Base-by-base conservation (phyloP, 345 rosid species). In the Erucastrum elatum region DNA sequence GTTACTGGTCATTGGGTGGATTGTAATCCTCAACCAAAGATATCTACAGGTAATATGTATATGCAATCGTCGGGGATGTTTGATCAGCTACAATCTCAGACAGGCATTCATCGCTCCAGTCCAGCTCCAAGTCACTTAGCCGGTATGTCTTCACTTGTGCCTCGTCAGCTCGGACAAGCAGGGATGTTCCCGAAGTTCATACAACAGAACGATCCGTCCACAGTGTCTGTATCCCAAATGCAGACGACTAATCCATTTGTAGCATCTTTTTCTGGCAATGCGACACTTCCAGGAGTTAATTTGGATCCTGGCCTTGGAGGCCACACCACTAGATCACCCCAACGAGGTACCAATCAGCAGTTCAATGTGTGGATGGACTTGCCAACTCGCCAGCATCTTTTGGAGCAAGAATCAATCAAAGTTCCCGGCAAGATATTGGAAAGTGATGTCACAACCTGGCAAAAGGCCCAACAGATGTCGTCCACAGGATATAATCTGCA, bases 1-100 rank as follows among this genome's bases (percentile, higher is more conserved):
- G 76, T 51, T 30, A 41, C 78, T 65, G 82, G 83, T 65, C 81
- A 74, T 63, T 84, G 88, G 88, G 74, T 82, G 64, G 87, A 86
- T 77, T 72, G 70, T 75, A 84, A 78, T 68, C 61, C 83, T 75
- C 88, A 59, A 51, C 87, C 78, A 71, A 70, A 58, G 64, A 88
- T 83, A 60, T 85, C 86, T 88, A 66, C 81, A 10, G 77, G 83
- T 66, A 88, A 76, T 80, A 77, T 67, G 68, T 76, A 80, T 71
- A 77, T 74, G 59, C 83, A 68, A 66, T 27, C 84, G 49, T 11
- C 71, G 1, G 79, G 71, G 15, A 64, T 56, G 61, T 34, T 77
- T 35, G 73, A 78, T 68, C 69, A 70, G 75, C 10, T 46, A 35
- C 80, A 58, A 25, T 31, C 70, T 64, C 82, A 68, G 31, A 34